Percentiles rank a stretch among this genome's conserved stretches.
Evolutionary conservation across 768 basidiomycete genomes (phyloP).

Genomic region (Brasilioporus rufonigricans): DNA sequence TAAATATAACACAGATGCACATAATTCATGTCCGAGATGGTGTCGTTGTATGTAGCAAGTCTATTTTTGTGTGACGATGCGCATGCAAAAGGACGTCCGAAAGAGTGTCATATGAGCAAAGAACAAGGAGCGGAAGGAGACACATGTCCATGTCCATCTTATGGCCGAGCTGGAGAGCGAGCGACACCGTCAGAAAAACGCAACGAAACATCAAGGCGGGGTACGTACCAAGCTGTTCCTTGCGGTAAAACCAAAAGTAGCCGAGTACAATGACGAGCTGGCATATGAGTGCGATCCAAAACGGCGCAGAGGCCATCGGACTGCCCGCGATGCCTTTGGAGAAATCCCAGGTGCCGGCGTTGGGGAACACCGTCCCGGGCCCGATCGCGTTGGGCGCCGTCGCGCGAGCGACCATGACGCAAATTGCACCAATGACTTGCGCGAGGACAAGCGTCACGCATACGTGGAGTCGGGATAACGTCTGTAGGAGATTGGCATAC

Average conservation of each 20-base stretch:
- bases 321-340: conserved; percentile 67
- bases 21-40: neutral
- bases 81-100: conserved; percentile 2
- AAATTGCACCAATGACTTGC: conserved; percentile 84
- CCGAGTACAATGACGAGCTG: conserved; percentile 85
- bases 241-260: conserved; percentile 97
- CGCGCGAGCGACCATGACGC: conserved; percentile 91
- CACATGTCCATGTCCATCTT: neutral
- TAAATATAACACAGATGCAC: neutral
- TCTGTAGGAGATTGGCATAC: conserved; percentile 37
- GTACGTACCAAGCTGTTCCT: conserved; percentile 79
- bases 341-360: conserved; percentile 90
- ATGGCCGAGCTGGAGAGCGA: conserved; percentile 12
- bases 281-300: conserved; percentile 83
- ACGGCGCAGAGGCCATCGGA: conserved; percentile 79
- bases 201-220: neutral
- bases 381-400: conserved; percentile 90
- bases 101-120: neutral
- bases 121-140: neutral
- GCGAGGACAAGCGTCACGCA: conserved; percentile 91
- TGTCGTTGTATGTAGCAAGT: neutral
- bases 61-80: neutral
- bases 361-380: conserved; percentile 88
- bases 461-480: conserved; percentile 89
- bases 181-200: neutral